phyloP scores from a whole-genome alignment of 1,284 basidiomycete species.

The Marasmius sp. region DNA sequence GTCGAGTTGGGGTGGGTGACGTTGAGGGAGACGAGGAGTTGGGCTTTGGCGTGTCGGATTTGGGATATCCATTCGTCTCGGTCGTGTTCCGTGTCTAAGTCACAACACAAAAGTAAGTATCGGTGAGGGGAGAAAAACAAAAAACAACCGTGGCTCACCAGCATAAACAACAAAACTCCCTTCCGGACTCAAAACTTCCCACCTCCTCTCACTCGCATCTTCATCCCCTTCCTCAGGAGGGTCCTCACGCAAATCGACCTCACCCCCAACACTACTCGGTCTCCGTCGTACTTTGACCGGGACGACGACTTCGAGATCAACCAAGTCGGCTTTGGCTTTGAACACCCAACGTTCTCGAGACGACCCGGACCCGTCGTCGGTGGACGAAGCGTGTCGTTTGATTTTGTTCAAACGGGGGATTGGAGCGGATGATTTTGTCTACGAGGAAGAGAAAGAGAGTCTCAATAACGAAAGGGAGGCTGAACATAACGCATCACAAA shows the following conservation, averaged over 20 bases:
- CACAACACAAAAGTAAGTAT: too few species aligned
- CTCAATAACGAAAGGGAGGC: too few species aligned
- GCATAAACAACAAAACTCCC: conserved; percentile 78
- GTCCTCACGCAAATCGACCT: neutral
- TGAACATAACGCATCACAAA: too few species aligned
- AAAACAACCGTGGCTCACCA: too few species aligned
- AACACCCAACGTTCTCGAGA: conserved; percentile 66
- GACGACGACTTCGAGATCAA: conserved; percentile 77
- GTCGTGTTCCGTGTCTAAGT: conserved; percentile 58
- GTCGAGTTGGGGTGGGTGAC: conserved; percentile 76
- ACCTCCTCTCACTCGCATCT: conserved; percentile 47
- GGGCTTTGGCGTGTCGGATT: conserved; percentile 73
- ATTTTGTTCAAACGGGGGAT: conserved; percentile 33
- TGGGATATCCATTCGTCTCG: conserved; percentile 69
- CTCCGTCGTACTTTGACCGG: conserved; percentile 20
- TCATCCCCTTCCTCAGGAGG: conserved; percentile 22
- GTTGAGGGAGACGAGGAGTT: conserved; percentile 66
- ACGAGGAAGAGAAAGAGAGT: too few species aligned
- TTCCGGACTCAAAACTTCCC: conserved; percentile 76
- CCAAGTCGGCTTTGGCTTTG: conserved; percentile 65
- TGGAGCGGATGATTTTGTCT: conserved; percentile 26
- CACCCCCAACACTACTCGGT: neutral
- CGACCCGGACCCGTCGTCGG: neutral
- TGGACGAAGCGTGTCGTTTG: conserved; percentile 29
- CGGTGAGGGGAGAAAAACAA: too few species aligned